Conservation (phyloP, 805 yeast species). For the Ogataea paradorogensis region DNA sequence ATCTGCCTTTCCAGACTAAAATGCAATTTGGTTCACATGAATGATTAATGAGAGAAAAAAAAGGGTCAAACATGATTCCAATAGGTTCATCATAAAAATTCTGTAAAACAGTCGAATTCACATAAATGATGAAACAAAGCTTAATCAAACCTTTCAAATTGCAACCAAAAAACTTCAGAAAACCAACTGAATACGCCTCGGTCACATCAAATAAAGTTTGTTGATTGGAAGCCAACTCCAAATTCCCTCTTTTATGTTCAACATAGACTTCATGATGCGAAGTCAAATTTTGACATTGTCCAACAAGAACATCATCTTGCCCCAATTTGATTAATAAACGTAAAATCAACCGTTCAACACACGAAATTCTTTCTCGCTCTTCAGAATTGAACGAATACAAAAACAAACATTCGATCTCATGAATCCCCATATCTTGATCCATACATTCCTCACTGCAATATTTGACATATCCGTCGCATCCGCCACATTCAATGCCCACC, state of each 20-base stretch:
- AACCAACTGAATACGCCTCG: conserved; percentile 13
- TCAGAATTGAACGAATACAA: background rate
- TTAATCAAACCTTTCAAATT: conserved; percentile 18
- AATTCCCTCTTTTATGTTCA: conserved; percentile 2
- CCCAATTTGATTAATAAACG: conserved; percentile 10
- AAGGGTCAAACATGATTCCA: conserved; percentile 38
- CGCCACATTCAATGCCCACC: conserved; percentile 6
- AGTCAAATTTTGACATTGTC: conserved; percentile 20
- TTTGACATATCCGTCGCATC: conserved; percentile 11
- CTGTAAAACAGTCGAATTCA: conserved; percentile 32
- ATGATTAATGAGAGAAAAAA: conserved; percentile 39
- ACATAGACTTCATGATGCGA: conserved; percentile 21
- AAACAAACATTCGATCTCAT: conserved; percentile 18
- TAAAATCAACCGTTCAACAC: conserved; percentile 15
- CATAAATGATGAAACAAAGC: conserved; percentile 21
- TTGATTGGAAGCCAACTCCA: conserved; percentile 5
- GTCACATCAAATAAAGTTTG: conserved; percentile 15
- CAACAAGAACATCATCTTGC: conserved; percentile 5
- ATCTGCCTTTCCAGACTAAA: conserved; percentile 22
- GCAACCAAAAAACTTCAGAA: conserved; percentile 15
- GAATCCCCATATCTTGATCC: conserved; percentile 12
- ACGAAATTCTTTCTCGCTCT: conserved; percentile 7
- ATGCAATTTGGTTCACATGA: conserved; percentile 39
- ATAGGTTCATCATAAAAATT: conserved; percentile 28
- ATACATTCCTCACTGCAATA: conserved; percentile 20